Evolutionary conservation across 768 basidiomycete genomes (phyloP).

Genomic region (Trametopsis cervina): DNA sequence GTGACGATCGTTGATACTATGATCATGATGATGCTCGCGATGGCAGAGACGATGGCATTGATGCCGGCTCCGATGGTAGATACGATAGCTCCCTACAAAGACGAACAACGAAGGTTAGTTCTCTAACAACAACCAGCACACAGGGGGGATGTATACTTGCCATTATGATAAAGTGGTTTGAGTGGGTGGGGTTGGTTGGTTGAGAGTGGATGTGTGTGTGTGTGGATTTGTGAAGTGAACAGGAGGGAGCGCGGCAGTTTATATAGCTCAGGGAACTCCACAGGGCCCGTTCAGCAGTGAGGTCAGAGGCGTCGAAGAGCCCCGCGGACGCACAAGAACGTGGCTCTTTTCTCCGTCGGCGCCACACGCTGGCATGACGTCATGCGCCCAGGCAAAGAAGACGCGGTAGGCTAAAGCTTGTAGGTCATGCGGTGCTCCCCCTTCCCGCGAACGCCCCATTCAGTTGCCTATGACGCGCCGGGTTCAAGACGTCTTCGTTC

Average conservation of each 20-base stretch:
- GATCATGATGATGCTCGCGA: slow-evolving; percentile 51
- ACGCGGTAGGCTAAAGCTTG: no score
- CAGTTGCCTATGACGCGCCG: no score
- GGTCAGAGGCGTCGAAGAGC: no score
- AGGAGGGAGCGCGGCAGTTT: neutral
- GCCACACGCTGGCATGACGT: no score
- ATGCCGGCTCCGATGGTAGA: slow-evolving; percentile 60
- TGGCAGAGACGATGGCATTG: slow-evolving; percentile 52
- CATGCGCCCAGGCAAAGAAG: no score
- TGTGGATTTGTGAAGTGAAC: neutral
- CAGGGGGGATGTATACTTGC: neutral
- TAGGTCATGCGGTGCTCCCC: no score
- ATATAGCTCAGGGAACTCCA: neutral
- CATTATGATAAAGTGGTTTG: slow-evolving; percentile 5
- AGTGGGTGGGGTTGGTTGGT: neutral
- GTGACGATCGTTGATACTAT: slow-evolving; percentile 52
- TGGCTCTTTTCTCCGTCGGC: no score
- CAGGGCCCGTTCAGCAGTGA: no score
- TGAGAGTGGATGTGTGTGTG: neutral
- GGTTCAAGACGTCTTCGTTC: no score
- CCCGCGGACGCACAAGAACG: no score
- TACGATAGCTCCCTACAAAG: slow-evolving; percentile 51
- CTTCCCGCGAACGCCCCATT: no score
- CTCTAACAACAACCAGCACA: neutral
- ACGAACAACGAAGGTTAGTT: neutral